Base-by-base conservation (phyloP, 805 yeast species). In the Metschnikowia koreensis region DNA sequence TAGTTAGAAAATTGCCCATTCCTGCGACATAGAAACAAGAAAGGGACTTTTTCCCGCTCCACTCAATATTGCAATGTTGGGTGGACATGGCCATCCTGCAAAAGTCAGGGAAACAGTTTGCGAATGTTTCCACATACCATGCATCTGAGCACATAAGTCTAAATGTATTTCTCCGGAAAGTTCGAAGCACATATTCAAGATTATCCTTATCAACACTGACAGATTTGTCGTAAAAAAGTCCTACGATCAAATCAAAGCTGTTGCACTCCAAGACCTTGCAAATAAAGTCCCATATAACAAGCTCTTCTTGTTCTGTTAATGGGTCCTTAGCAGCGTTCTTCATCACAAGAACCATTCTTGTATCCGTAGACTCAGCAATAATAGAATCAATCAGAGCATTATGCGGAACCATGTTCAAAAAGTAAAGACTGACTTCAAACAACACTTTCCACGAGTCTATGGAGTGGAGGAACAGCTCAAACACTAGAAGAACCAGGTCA, bases 211-310 rank as follows among this genome's bases (percentile, higher is more conserved):
- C 50, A 10, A 37, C 34, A 26, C 27, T 42, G 26, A 44, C 27
- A 6, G 41, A 42, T 5, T n/a, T 42, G 15, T 51, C 57, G 38
- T 54, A 54, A 38, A 48, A 54, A 12, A 54, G 49, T 2, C 51
- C 57, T 41, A 48, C 16, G 12, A 48, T 52, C 51, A 54, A 44
- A 37, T 50, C 49, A 17, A 46, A 46, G 31, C 53, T 47, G 15
- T 39, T 47, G 27, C 51, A 29, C 31, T 50, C 56, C 41, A 55
- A 46, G 5, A 48, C 52, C 2, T 39, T 44, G 13, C 53, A 46
- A 7, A 55, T 38, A 28, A 55, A 55, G 22, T 51, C 51, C 54
- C 57, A 53, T 7, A 55, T 44, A 6, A 50, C 27, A 28, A 53
- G 38, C 11, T 43, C 43, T 10, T 54, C 55, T 9, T 45, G 49